Percentiles rank a stretch among this genome's conserved stretches.
Evolutionary conservation across 352 stramenopile genomes (phyloP).

Genomic region (Salisapilia sapeloensis): DNA sequence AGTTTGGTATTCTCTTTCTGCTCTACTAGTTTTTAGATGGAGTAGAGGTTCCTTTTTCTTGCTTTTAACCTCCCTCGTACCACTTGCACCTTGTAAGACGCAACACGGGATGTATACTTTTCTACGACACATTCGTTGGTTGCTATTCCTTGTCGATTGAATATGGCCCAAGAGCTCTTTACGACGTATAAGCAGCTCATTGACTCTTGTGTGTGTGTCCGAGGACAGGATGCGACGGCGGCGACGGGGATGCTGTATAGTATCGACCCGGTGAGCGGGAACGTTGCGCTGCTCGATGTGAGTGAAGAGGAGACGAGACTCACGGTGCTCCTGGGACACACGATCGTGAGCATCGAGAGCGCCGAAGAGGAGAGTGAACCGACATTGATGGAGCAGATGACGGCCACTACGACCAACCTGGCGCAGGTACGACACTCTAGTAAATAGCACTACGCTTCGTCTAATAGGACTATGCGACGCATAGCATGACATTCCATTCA

Average conservation of each 20-base stretch:
- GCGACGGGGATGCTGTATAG: conserved; percentile 24
- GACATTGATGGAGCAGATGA: too few relatives aligned
- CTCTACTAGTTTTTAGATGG: not conserved
- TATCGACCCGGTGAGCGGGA: conserved; percentile 33
- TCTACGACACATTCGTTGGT: not conserved
- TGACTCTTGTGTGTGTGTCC: conserved; percentile 14
- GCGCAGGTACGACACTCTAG: too few relatives aligned
- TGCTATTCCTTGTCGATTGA: not conserved
- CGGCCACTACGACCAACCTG: too few relatives aligned
- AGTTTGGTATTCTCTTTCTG: not conserved
- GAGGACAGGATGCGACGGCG: conserved; percentile 15
- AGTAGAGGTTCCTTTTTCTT: conserved; percentile 1
- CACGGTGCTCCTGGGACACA: too few relatives aligned
- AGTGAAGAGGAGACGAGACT: too few relatives aligned
- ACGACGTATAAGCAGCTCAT: conserved; percentile 10
- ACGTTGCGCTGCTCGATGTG: conserved; percentile 34
- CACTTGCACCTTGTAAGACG: too few relatives aligned
- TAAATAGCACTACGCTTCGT: too few relatives aligned
- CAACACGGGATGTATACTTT: conserved; percentile 6
- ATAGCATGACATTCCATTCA: too few relatives aligned
- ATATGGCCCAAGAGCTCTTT: conserved; percentile 8
- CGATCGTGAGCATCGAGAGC: too few relatives aligned
- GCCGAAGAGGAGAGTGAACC: too few relatives aligned
- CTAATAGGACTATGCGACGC: too few relatives aligned
- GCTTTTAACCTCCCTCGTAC: conserved; percentile 6